Base-by-base conservation (phyloP, 2,329 filamentous ascomycete species). In the Trichoderma sp. region DNA sequence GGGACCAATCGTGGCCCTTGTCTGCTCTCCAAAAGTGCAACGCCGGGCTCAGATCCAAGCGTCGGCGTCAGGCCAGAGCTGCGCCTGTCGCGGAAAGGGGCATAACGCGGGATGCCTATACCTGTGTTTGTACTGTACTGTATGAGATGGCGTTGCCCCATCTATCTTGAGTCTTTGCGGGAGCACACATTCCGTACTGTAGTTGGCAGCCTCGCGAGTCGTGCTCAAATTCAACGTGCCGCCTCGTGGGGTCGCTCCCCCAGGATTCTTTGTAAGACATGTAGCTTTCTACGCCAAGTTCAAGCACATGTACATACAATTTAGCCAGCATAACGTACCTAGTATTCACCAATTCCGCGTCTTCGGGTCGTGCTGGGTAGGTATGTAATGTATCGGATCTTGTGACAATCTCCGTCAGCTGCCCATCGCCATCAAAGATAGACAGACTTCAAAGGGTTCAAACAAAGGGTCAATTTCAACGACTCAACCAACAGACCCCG, bases 1-100 rank as follows among this genome's bases (percentile, higher is more conserved):
- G 65, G 65, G 65, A 68, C 65, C 56, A 68, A 68, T 68, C 65
- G 65, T 26, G 65, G 24, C 56, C 56, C 56, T 68, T 60, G 65
- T 60, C 36, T 21, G n/a, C 53, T 68, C 30, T 47, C 65, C 65
- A 47, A 68, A 47, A 60, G 65, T 58, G 65, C 56, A 68, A 32
- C 65, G 65, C n/a, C 56, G 11, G 18, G 14, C 36, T 26, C 65
- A 47, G 32, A 58, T 28, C 65, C 32, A 58, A 28, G 51, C 63
- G 47, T 66, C 30, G 32, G 32, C 34, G 30, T 43, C 64, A 67
- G 24, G 64, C 51, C 24, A 36, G 32, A 43, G 64, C 47, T 58
- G 51, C 51, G 32, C 32, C 63, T 26, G 28, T n/a, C 47, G 30
- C 47, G 47, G 36, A 56, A 36, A 57, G 47, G 57, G 9, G 64